phyloP scores from a whole-genome alignment of 441 rosid genomes.

The Dalechampia spathulata region DNA sequence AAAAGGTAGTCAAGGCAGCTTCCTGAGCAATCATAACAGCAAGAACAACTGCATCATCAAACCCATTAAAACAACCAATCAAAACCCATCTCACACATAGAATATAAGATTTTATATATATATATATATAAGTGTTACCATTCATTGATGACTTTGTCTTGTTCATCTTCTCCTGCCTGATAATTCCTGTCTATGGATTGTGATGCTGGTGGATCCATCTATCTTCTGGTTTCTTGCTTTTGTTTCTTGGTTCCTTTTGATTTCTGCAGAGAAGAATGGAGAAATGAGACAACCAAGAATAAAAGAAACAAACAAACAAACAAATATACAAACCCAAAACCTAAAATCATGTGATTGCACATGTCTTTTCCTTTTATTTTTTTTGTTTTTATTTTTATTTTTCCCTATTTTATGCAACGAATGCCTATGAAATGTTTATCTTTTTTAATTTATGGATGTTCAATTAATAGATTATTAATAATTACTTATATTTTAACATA shows the following conservation, averaged over 20 bases:
- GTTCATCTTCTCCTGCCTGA: conserved; percentile 31
- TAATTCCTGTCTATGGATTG: conserved; percentile 29
- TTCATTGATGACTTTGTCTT: conserved; percentile 34
- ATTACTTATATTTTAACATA: no score
- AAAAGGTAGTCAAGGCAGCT: conserved; percentile 44
- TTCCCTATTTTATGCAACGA: no score
- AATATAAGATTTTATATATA: no score
- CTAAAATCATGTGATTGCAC: not conserved
- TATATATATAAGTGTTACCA: conserved; percentile 23
- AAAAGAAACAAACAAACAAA: not conserved
- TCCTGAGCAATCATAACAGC: conserved; percentile 43
- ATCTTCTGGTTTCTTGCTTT: not conserved
- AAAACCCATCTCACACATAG: not conserved
- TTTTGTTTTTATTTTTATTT: not conserved
- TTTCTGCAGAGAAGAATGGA: not conserved
- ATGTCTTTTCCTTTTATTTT: no score
- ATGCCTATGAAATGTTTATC: no score
- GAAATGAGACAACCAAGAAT: not conserved
- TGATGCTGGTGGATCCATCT: conserved; percentile 49
- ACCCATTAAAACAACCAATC: no score
- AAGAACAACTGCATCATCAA: conserved; percentile 46
- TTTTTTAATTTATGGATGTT: no score
- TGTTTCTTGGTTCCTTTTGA: not conserved
- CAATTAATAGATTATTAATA: no score
- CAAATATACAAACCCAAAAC: no score